Conservation (phyloP, 305 asterid genomes). For the Solanum hybrid region DNA sequence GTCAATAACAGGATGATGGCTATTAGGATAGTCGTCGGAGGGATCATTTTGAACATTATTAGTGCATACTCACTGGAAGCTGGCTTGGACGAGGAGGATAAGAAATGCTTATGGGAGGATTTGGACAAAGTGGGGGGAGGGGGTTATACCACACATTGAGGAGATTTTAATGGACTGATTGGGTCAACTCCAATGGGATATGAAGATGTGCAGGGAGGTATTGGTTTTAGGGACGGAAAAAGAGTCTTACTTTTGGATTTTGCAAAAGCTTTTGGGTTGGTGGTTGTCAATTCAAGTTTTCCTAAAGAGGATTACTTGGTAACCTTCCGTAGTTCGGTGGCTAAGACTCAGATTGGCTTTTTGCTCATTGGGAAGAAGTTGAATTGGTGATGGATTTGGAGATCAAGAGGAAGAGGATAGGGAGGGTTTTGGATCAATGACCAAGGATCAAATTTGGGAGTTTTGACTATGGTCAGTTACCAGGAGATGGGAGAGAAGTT, state of each 20-base stretch:
- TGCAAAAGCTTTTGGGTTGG: not conserved
- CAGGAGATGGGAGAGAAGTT: not conserved
- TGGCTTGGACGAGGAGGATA: not conserved
- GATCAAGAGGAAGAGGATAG: not conserved
- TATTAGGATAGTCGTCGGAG: not conserved
- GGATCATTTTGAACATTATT: not conserved
- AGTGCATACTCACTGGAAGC: not conserved
- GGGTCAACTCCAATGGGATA: not conserved
- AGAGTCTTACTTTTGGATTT: not conserved
- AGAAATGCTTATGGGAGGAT: not conserved
- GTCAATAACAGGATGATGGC: not conserved
- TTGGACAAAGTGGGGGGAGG: not conserved
- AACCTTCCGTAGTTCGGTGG: not conserved
- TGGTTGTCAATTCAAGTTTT: not conserved
- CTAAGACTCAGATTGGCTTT: not conserved
- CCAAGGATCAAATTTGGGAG: not conserved
- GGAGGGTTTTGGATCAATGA: not conserved
- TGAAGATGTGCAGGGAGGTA: not conserved
- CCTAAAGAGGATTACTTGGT: not conserved
- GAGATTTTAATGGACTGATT: not conserved
- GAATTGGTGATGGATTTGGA: not conserved
- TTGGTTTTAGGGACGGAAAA: not conserved
- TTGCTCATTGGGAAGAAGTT: not conserved
- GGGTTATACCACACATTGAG: not conserved
- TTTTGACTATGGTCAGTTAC: not conserved